A percentile compares a stretch with the other conserved stretches of the same genome.
Evolutionary conservation across 1,284 basidiomycete genomes (phyloP).

Genomic region (Stereum hirsutum): DNA sequence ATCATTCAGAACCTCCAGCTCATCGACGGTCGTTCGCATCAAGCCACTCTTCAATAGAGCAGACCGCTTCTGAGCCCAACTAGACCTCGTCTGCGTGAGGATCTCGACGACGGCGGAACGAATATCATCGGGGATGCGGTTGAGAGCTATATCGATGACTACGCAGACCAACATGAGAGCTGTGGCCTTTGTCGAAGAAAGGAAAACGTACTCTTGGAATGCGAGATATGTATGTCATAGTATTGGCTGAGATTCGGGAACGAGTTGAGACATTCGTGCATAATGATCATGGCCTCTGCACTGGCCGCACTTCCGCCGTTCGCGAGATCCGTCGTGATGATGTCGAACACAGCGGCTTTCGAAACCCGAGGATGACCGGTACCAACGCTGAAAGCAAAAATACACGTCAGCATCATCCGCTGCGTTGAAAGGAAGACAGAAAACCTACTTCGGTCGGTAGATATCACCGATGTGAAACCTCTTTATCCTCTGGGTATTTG

Average conservation of each 20-base stretch:
- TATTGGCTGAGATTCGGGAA: constrained; percentile 59
- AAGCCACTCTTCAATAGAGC: constrained; percentile 59
- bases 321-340: constrained; percentile 63
- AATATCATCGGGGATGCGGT: constrained; percentile 45
- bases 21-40: constrained; percentile 51
- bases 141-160: constrained; percentile 62
- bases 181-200: background rate
- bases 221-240: constrained; percentile 69
- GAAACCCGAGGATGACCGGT: constrained; percentile 63
- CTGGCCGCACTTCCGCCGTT: constrained; percentile 54
- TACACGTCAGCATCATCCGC: background rate
- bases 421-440: background rate
- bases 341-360: constrained; percentile 72
- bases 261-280: constrained; percentile 52
- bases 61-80: constrained; percentile 56
- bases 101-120: constrained; percentile 49
- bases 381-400: constrained; percentile 31
- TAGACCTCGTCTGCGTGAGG: constrained; percentile 53
- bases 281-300: constrained; percentile 62
- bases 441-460: constrained; percentile 52
- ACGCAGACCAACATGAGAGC: constrained; percentile 1
- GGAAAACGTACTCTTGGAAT: constrained; percentile 49
- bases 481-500: constrained; percentile 75
- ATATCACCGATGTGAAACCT: constrained; percentile 79
- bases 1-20: constrained; percentile 60